Percentiles rank a stretch among this genome's conserved stretches.
Evolutionary conservation across 2,329 filamentous ascomycete genomes (phyloP).

Genomic region (Whalleya microplaca): DNA sequence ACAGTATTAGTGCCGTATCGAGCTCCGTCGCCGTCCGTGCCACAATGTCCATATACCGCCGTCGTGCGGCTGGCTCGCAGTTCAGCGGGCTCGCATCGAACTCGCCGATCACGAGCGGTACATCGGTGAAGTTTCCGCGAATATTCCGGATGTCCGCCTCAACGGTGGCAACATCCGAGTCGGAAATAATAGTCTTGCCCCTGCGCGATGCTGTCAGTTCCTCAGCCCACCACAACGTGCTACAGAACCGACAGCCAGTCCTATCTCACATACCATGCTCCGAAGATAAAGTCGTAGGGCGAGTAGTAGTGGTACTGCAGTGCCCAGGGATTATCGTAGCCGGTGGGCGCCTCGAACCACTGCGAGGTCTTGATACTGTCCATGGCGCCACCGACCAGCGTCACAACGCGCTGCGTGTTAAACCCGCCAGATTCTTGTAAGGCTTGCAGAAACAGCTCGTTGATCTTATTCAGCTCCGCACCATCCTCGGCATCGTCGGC

Average conservation of each 20-base stretch:
- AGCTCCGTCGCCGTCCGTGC: constrained; percentile 52
- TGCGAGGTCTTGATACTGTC: constrained; percentile 56
- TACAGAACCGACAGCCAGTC: neutral
- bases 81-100: constrained; percentile 54
- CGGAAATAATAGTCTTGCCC: constrained; percentile 63
- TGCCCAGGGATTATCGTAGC: constrained; percentile 59
- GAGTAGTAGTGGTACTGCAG: constrained; percentile 67
- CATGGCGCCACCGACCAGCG: constrained; percentile 54
- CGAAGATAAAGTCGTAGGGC: constrained; percentile 54
- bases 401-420: constrained; percentile 59
- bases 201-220: constrained; percentile 31
- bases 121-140: constrained; percentile 56
- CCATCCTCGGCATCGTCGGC: constrained; percentile 55
- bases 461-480: constrained; percentile 56
- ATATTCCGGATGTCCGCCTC: constrained; percentile 54
- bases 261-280: constrained; percentile 41
- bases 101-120: constrained; percentile 62
- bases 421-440: constrained; percentile 58
- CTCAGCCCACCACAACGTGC: neutral
- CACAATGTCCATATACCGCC: constrained; percentile 61
- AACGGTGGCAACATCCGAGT: constrained; percentile 53
- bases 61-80: constrained; percentile 59
- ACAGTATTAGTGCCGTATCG: constrained; percentile 55
- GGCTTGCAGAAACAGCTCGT: constrained; percentile 58
- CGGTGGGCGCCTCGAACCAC: constrained; percentile 54